Percentiles rank a stretch among this genome's conserved stretches.
phyloP scores from a whole-genome alignment of 108 stramenopile species.

The Stephanodiscus triporus region DNA sequence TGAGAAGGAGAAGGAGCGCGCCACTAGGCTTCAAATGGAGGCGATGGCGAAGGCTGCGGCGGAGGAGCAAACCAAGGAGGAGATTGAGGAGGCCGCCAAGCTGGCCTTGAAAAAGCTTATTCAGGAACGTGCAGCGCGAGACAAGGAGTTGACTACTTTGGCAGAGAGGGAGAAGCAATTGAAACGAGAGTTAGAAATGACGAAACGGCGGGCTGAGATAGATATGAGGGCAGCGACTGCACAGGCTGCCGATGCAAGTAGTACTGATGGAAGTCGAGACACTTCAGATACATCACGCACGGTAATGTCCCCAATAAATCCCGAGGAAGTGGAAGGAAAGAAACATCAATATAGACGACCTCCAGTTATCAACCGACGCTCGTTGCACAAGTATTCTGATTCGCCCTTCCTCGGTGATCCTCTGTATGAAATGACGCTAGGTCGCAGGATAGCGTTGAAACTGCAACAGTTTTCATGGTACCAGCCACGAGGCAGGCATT shows the following conservation, averaged over 20 bases:
- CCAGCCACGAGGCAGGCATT: slow-evolving; percentile 56
- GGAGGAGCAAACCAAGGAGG: slow-evolving; percentile 27
- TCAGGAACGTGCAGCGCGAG: slow-evolving; percentile 29
- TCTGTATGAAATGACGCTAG: slow-evolving; percentile 69
- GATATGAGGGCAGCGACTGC: slow-evolving; percentile 18
- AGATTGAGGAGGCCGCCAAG: slow-evolving; percentile 45
- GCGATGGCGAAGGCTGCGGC: slow-evolving; percentile 29
- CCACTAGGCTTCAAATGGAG: slow-evolving; percentile 35
- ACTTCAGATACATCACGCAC: neutral
- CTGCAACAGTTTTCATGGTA: slow-evolving; percentile 68
- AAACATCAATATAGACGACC: slow-evolving; percentile 20
- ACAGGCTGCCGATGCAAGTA: neutral
- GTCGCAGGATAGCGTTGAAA: slow-evolving; percentile 65
- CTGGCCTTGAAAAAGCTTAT: slow-evolving; percentile 47
- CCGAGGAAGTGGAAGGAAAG: neutral
- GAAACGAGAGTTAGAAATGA: slow-evolving; percentile 44
- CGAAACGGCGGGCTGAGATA: slow-evolving; percentile 24
- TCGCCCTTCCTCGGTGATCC: slow-evolving; percentile 50
- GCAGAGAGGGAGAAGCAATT: slow-evolving; percentile 37
- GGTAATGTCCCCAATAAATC: neutral
- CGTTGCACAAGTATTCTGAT: slow-evolving; percentile 17
- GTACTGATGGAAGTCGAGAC: neutral
- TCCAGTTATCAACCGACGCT: slow-evolving; percentile 33
- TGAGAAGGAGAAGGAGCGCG: slow-evolving; percentile 41
- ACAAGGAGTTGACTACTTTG: slow-evolving; percentile 32